Conservation (phyloP, 495 filamentous ascomycete species). For the Aspergillus saccharolyticus region DNA sequence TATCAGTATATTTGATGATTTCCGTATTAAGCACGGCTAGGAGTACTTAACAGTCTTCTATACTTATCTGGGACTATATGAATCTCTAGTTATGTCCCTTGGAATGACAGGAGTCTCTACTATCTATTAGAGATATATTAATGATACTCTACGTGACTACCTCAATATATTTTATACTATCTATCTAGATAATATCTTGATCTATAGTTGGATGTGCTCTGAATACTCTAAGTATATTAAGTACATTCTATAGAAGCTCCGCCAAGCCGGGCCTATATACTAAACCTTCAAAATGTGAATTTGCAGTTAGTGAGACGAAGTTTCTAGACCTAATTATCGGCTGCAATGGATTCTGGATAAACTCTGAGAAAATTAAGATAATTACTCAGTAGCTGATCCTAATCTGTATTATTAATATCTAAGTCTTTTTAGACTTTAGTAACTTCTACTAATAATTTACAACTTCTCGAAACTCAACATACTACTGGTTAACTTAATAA, state of each 20-base stretch:
- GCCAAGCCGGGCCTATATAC: too few relatives aligned
- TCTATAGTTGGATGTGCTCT: background rate
- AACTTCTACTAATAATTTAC: too few relatives aligned
- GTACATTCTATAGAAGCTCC: too few relatives aligned
- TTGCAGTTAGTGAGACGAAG: background rate
- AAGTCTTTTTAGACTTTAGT: background rate
- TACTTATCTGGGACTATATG: background rate
- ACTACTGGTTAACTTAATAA: too few relatives aligned
- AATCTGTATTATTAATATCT: background rate
- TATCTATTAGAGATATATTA: too few relatives aligned
- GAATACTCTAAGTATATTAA: conserved; percentile 4
- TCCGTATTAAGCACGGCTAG: background rate
- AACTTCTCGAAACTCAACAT: too few relatives aligned
- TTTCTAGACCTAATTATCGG: background rate
- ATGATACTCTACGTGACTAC: too few relatives aligned
- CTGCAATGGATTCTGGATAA: background rate
- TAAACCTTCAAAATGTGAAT: too few relatives aligned
- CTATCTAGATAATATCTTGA: background rate
- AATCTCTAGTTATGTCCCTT: background rate
- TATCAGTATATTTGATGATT: background rate
- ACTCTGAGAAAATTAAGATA: background rate
- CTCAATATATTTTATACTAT: conserved; percentile 1
- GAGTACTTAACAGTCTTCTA: background rate
- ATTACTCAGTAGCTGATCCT: background rate
- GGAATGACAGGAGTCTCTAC: too few relatives aligned